Base-by-base conservation (phyloP, 257 asterid genomes). In the Solanum tarapatanum region DNA sequence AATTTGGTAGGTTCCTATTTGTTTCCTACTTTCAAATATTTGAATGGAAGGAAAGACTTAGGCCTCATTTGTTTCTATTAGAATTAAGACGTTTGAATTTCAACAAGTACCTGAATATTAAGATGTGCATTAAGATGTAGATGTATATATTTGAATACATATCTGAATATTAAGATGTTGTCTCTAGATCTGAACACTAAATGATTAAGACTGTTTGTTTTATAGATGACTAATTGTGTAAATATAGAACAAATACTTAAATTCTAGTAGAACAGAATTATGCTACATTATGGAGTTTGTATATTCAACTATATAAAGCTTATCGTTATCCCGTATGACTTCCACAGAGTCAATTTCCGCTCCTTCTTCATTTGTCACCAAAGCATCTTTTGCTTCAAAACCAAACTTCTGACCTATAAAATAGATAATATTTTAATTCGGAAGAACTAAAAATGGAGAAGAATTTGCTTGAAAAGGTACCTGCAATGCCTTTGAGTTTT, bases 311-410 rank as follows among this genome's bases (percentile, higher is more conserved):
- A 93, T 80, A 89, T 89, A 93, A 84, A 94, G 87, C 90, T 94
- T 96, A 88, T 96, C 99, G 75, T 94, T 94, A 84, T 96, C 99
- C 93, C 98, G 93, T 51, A 95, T 95, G 82, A 96, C 97, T 91
- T 96, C 98, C 74, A 96, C 89, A 58, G 93, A 94, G 91, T 95
- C 99, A 66, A 96, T 95, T 74, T 94, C 96, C 77, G 96, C 90
- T 60, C 98, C 98, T 90, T 90, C 95, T 89, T 92, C 99, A 84
- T 92, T 92, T 43, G 91, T 89, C 90, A 96, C 62, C 87, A 89
- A 1, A 74, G 97, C 95, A 85, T 91, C 90, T 83, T 89, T 89
- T 64, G 94, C 98, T 89, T 96, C 97, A 88, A 93, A 93, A 75
- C 98, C 98, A 85, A 95, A 92, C 91, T 96, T 95, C 11, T 93